Conservation (phyloP, 306 rosid genomes). For the Dicorynia guianensis region DNA sequence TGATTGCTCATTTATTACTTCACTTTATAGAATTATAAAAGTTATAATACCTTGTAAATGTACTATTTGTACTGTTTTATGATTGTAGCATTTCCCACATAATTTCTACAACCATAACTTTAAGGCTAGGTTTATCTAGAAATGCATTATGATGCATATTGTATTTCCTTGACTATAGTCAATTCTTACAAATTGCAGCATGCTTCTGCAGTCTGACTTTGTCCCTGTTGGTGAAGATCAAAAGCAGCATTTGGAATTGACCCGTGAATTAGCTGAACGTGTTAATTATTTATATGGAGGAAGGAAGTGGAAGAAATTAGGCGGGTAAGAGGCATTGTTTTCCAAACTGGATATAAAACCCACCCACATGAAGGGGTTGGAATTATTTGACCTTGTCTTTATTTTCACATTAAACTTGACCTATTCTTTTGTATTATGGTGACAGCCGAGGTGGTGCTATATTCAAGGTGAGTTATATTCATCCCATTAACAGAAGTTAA, state of each 20-base stretch:
- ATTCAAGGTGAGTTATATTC: slow-evolving; percentile 74
- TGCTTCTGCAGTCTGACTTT: slow-evolving; percentile 82
- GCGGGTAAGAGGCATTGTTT: slow-evolving; percentile 75
- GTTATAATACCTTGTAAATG: slow-evolving; percentile 33
- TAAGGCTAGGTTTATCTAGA: slow-evolving; percentile 25
- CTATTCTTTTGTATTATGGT: slow-evolving; percentile 42
- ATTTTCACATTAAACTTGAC: slow-evolving; percentile 39
- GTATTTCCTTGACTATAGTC: slow-evolving; percentile 36
- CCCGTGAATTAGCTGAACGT: slow-evolving; percentile 92
- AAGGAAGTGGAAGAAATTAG: slow-evolving; percentile 95
- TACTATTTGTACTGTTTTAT: slow-evolving; percentile 32
- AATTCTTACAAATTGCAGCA: slow-evolving; percentile 54
- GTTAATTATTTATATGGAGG: slow-evolving; percentile 91
- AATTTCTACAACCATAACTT: slow-evolving; percentile 17
- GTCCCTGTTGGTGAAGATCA: slow-evolving; percentile 99
- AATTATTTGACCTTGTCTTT: slow-evolving; percentile 33
- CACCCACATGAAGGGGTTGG: slow-evolving; percentile 4
- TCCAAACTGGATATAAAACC: slow-evolving; percentile 29
- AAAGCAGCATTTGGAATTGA: slow-evolving; percentile 96
- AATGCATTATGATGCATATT: slow-evolving; percentile 38
- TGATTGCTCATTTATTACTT: slow-evolving; percentile 4
- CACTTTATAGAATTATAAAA: slow-evolving; percentile 17
- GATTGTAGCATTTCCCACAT: slow-evolving; percentile 19
- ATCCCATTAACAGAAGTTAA: slow-evolving; percentile 33
- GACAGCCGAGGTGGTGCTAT: slow-evolving; percentile 85